A percentile compares a stretch with the other conserved stretches of the same genome.
These are phyloP conservation scores for Poa annua DNA, from an alignment of 176 grass and related monocot genomes.

Conservation along the genomic window DNA sequence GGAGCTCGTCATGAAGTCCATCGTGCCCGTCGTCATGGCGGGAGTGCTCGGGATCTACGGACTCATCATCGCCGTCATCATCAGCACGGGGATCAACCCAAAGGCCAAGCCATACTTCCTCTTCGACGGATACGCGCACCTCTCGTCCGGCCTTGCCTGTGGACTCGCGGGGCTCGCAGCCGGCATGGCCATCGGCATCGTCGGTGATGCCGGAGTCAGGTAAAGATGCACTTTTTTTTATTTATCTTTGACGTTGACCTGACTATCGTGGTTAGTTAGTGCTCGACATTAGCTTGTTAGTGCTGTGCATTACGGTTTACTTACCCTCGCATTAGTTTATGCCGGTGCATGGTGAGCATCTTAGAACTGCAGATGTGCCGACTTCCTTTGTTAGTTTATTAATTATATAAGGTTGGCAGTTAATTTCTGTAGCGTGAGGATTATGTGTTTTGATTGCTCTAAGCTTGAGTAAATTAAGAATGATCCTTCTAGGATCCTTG, in stretches of 20 bases:
- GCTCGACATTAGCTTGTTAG: neutral
- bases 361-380: neutral
- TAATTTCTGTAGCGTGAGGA: neutral
- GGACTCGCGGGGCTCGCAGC: constrained; percentile 90
- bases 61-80: constrained; percentile 95
- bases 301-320: neutral
- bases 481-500: neutral
- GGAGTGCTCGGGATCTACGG: constrained; percentile 99
- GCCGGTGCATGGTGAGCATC: neutral
- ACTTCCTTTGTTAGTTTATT: neutral
- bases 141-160: constrained; percentile 83
- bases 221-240: constrained; percentile 6
- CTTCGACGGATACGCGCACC: constrained; percentile 92
- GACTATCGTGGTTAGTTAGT: neutral
- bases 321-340: neutral
- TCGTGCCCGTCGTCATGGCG: constrained; percentile 99
- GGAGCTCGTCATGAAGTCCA: constrained; percentile 99
- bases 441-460: neutral
- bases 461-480: neutral
- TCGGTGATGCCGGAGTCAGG: constrained; percentile 97
- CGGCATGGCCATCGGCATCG: constrained; percentile 97
- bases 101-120: constrained; percentile 98
- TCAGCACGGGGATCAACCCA: constrained; percentile 94
- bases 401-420: neutral
- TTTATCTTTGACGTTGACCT: neutral